These are phyloP conservation scores for Penicillium sclerotiorum DNA, from an alignment of 2,329 filamentous ascomycete genomes.

Conservation along the genomic window DNA sequence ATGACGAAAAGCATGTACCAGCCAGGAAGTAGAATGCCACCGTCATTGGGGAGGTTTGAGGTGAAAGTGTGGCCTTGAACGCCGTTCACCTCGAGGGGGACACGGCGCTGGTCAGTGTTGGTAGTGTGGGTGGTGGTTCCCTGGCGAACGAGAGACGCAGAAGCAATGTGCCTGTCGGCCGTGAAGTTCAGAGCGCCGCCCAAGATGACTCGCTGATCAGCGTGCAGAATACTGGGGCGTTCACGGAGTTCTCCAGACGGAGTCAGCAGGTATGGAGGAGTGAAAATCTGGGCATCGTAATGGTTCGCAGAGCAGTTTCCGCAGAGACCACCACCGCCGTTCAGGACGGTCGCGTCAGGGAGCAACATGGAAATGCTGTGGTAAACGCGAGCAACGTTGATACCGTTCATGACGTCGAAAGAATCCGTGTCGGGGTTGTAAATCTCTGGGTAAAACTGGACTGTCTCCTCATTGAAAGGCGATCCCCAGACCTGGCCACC, in stretches of 20 bases:
- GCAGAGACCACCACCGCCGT: conserved; percentile 59
- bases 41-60: conserved; percentile 48
- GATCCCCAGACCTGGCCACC: conserved; percentile 50
- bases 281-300: conserved; percentile 58
- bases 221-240: conserved; percentile 37
- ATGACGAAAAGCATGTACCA: conserved; percentile 60
- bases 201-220: conserved; percentile 47
- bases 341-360: conserved; percentile 54
- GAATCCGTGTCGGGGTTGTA: conserved; percentile 48
- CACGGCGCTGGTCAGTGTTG: conserved; percentile 61
- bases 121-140: conserved; percentile 58
- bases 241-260: background rate
- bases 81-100: conserved; percentile 43
- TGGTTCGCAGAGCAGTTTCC: conserved; percentile 53
- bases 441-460: conserved; percentile 49
- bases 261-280: conserved; percentile 57
- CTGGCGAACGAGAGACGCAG: conserved; percentile 50
- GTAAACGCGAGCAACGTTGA: conserved; percentile 40
- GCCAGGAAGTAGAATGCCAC: conserved; percentile 56
- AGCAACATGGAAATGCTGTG: conserved; percentile 55
- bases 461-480: conserved; percentile 50
- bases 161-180: conserved; percentile 37
- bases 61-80: conserved; percentile 12
- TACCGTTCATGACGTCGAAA: conserved; percentile 35
- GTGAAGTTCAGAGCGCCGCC: conserved; percentile 21